Evolutionary conservation across 2,329 filamentous ascomycete genomes (phyloP).

Genomic region (Lachnellula subtilissima): DNA sequence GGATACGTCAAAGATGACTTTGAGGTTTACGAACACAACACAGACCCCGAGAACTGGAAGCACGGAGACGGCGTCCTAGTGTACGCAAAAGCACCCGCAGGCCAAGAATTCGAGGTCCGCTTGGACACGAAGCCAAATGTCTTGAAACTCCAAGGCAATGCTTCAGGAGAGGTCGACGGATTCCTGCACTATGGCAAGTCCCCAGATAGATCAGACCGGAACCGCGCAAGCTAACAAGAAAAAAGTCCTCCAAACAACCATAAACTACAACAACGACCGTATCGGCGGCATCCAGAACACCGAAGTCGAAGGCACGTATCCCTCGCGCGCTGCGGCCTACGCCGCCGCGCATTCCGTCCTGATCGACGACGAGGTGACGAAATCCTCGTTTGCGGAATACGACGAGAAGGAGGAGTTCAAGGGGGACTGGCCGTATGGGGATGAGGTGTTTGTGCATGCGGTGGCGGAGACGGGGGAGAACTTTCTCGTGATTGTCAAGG

Average conservation of each 20-base stretch:
- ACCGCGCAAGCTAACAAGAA: conserved; percentile 16
- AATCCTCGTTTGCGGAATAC: conserved; percentile 35
- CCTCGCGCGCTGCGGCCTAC: conserved; percentile 31
- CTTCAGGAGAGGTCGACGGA: conserved; percentile 18
- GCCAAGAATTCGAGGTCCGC: conserved; percentile 36
- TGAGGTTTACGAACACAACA: conserved; percentile 28
- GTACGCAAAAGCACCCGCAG: conserved; percentile 34
- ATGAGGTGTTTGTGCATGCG: conserved; percentile 41
- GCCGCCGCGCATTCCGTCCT: conserved; percentile 34
- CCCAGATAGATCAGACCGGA: background rate
- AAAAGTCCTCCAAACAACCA: conserved; percentile 40
- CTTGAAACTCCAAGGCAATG: conserved; percentile 22
- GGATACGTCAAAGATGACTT: conserved; percentile 38
- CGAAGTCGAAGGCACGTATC: conserved; percentile 38
- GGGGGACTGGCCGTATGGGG: conserved; percentile 41
- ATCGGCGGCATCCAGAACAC: conserved; percentile 32
- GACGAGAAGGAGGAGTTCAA: conserved; percentile 30
- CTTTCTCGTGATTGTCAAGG: conserved; percentile 35
- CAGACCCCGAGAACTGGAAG: conserved; percentile 27
- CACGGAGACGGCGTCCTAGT: conserved; percentile 37
- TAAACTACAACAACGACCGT: conserved; percentile 38
- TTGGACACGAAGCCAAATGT: conserved; percentile 38
- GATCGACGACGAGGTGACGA: conserved; percentile 27
- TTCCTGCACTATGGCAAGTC: conserved; percentile 28
- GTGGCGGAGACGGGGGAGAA: conserved; percentile 40